Evolutionary conservation across 192 early-diverging fungal species (phyloP).

Genomic region (Entomortierella chlamydospora): DNA sequence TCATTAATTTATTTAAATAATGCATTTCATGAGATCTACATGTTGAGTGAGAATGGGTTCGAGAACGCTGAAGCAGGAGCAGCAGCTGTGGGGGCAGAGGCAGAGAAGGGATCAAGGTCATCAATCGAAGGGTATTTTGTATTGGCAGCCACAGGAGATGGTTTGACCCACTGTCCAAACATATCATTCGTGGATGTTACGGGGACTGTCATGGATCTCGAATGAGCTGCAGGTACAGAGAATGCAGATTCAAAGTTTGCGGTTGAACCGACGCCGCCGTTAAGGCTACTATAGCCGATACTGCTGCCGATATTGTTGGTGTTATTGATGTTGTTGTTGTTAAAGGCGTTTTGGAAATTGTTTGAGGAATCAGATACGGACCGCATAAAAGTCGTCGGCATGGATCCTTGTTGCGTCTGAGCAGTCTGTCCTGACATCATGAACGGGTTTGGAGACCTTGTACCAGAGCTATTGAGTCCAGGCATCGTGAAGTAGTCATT

Average conservation of each 20-base stretch:
- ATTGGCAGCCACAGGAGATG: conserved; percentile 13
- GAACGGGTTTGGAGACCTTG: conserved; percentile 34
- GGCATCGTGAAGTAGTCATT: conserved; percentile 14
- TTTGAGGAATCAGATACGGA: conserved; percentile 21
- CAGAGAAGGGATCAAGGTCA: conserved; percentile 35
- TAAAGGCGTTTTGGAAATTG: conserved; percentile 12
- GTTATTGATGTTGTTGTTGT: neutral
- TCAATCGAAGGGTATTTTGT: conserved; percentile 45
- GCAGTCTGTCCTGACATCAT: conserved; percentile 1
- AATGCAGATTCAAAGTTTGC: conserved; percentile 21
- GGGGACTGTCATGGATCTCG: conserved; percentile 34
- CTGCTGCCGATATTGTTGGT: neutral
- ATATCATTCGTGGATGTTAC: conserved; percentile 22
- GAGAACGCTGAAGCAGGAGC: conserved; percentile 8
- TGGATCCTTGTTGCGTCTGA: neutral
- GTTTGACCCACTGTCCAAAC: conserved; percentile 48
- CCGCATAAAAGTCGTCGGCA: conserved; percentile 2
- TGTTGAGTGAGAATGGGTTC: conserved; percentile 32
- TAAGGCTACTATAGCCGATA: neutral
- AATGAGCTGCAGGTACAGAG: conserved; percentile 14
- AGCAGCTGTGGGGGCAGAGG: neutral
- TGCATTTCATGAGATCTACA: conserved; percentile 6
- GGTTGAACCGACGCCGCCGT: neutral
- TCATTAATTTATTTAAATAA: neutral
- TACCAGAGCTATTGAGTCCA: conserved; percentile 3